Base-by-base conservation (phyloP, 2,329 filamentous ascomycete species). In the Beauveria sp. region DNA sequence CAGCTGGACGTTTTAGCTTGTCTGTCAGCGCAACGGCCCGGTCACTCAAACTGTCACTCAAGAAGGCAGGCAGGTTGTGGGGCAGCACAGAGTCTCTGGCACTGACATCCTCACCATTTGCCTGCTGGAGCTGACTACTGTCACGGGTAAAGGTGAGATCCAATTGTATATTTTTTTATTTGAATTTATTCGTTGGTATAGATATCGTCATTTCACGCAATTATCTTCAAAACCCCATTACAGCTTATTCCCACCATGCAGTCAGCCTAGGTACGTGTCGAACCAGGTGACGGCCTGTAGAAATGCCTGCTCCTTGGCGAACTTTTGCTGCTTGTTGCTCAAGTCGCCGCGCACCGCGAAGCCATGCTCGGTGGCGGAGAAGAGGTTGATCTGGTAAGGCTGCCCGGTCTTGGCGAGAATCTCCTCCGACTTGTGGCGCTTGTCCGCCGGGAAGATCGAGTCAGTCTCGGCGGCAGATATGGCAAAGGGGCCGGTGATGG, bases 301-400 rank as follows among this genome's bases (percentile, higher is more conserved):
- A 72, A 93, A 93, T 0, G 90, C 89, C 71, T 86, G 81, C 75
- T 93, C 88, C 79, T 93, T 93, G 38, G 86, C 88, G 70, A 85
- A 93, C 73, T 81, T 85, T 69, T 83, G 75, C 61, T 69, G 66
- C 22, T 75, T 75, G 62, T 80, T 75, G 3, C 74, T 75, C 30
- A 81, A 61, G 67, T 93, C 86, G 4, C 78, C 83, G 42, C 89
- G 81, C 8, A 91, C 86, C 18, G 85, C 86, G 68, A 93, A 95
- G 0, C 90, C 90, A 70, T 95, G 90, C 63, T 76, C 71, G 7
- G 88, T 86, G 43, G 83, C 84, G 18, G 84, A 83, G 77, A 86
- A 93, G 47, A 93, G 73, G 64, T 80, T 85, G 62, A 92, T 81
- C 71, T 91, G 86, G 74, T 86, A 93, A 8, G 85, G 75, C 62